phyloP scores from a whole-genome alignment of 345 rosid species.

The Eucalyptus tenuipes region DNA sequence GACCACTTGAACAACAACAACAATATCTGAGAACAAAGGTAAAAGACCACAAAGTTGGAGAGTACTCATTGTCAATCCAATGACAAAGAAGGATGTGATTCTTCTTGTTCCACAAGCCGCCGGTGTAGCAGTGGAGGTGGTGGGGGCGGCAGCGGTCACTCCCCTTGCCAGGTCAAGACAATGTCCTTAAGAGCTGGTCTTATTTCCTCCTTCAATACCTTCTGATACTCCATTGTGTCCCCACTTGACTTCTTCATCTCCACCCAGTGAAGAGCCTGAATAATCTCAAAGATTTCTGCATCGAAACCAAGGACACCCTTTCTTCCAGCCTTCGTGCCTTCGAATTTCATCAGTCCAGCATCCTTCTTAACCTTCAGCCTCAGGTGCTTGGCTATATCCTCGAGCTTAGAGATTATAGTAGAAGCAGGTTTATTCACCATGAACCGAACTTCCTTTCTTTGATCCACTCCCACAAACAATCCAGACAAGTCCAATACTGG shows the following conservation, averaged over 20 bases:
- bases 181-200: conserved; percentile 69
- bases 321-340: conserved; percentile 43
- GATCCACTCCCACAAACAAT: conserved; percentile 43
- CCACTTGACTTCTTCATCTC: conserved; percentile 74
- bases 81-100: background rate
- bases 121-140: background rate
- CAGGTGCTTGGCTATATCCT: conserved; percentile 42
- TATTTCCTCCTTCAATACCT: conserved; percentile 53
- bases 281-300: conserved; percentile 80
- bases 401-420: conserved; percentile 47
- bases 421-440: conserved; percentile 51
- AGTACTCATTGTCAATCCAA: background rate
- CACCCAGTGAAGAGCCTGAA: conserved; percentile 57
- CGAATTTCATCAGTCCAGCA: conserved; percentile 54
- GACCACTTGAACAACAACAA: background rate
- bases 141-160: conserved; percentile 3
- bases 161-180: conserved; percentile 84
- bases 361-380: conserved; percentile 58
- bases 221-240: conserved; percentile 71
- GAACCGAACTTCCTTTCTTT: conserved; percentile 58
- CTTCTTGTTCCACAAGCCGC: background rate
- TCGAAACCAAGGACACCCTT: conserved; percentile 57
- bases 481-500: conserved; percentile 76
- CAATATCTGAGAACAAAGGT: background rate
- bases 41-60: background rate